Evolutionary conservation across 2,329 filamentous ascomycete genomes (phyloP).

Genomic region (Aspergillus candidus): DNA sequence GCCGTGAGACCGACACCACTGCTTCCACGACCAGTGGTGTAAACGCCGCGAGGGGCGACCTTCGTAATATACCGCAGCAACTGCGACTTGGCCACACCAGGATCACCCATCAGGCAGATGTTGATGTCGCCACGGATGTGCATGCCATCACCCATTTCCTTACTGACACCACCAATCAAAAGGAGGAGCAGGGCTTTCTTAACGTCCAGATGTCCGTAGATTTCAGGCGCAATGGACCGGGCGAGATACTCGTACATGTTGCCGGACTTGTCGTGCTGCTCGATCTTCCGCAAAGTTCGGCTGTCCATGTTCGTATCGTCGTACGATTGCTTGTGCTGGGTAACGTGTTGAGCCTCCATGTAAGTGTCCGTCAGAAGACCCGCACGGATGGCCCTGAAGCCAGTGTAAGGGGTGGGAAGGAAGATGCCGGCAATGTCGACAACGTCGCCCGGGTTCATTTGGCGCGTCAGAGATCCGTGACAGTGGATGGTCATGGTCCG

Average conservation of each 20-base stretch:
- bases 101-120: conserved; percentile 97
- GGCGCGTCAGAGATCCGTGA: conserved; percentile 76
- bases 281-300: conserved; percentile 73
- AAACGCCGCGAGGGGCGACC: conserved; percentile 86
- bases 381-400: conserved; percentile 93
- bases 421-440: conserved; percentile 94
- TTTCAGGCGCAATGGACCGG: conserved; percentile 94
- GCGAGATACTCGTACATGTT: conserved; percentile 94
- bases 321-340: conserved; percentile 97
- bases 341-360: conserved; percentile 85
- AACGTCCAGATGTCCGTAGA: conserved; percentile 91
- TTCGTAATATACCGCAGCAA: conserved; percentile 97
- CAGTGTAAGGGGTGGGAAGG: conserved; percentile 95
- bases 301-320: conserved; percentile 83
- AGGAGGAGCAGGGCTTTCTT: conserved; percentile 96
- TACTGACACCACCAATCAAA: conserved; percentile 90
- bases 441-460: conserved; percentile 88
- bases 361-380: conserved; percentile 97
- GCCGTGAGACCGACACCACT: conserved; percentile 77
- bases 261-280: conserved; percentile 74
- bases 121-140: conserved; percentile 98
- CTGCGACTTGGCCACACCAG: conserved; percentile 98
- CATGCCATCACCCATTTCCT: conserved; percentile 97
- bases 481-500: conserved; percentile 84
- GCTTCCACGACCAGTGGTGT: conserved; percentile 74